These are phyloP conservation scores for Talaromyces sp. DNA, from an alignment of 2,329 filamentous ascomycete genomes.

Conservation along the genomic window DNA sequence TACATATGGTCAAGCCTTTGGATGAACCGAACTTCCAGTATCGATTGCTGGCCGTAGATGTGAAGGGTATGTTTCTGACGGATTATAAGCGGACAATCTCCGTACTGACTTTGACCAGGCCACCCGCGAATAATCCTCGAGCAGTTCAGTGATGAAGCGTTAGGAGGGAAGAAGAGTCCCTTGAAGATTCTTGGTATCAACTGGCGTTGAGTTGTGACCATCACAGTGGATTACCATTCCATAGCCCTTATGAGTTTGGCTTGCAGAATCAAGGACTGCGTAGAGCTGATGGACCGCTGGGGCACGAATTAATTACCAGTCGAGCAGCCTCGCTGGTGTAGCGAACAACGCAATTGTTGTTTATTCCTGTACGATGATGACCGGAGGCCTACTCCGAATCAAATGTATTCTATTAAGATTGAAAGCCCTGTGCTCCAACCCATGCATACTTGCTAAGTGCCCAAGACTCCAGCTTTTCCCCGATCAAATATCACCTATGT, in stretches of 20 bases:
- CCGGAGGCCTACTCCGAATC: background rate
- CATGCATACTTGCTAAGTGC: background rate
- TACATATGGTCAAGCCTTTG: slow-evolving; percentile 71
- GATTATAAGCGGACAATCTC: background rate
- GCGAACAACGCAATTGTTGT: background rate
- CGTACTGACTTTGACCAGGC: slow-evolving; percentile 25
- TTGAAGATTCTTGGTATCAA: slow-evolving; percentile 51
- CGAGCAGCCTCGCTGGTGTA: background rate
- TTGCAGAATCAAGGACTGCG: background rate
- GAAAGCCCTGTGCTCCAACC: background rate
- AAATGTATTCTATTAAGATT: background rate
- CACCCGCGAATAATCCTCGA: slow-evolving; percentile 47
- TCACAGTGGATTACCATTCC: background rate
- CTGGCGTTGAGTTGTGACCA: slow-evolving; percentile 35
- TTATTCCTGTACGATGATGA: background rate
- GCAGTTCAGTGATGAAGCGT: slow-evolving; percentile 39
- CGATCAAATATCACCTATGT: slow-evolving; percentile 21
- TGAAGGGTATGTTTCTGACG: slow-evolving; percentile 54
- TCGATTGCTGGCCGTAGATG: slow-evolving; percentile 73
- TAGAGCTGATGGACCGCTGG: background rate
- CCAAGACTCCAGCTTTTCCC: background rate
- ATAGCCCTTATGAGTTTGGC: background rate
- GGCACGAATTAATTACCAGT: background rate
- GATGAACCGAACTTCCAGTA: slow-evolving; percentile 70
- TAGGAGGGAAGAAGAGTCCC: slow-evolving; percentile 38